Conservation (phyloP, 208 protist species). For the Leishmania aethiopica region DNA sequence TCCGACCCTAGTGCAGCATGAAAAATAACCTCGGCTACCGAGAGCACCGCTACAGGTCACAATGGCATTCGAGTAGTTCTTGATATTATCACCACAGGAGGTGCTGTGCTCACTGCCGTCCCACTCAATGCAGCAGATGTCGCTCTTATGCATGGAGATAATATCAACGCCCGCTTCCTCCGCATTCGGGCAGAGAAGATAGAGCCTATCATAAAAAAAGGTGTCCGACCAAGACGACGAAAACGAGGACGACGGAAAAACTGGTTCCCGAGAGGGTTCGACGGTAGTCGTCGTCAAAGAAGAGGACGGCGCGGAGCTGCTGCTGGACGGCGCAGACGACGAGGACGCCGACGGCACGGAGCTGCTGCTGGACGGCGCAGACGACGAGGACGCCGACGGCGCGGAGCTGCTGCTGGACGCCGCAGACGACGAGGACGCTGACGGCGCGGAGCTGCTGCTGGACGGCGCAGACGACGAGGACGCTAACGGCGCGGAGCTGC, state of each 20-base stretch:
- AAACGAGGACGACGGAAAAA: not conserved
- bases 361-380: too few species aligned
- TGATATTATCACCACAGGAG: slow-evolving; percentile 15
- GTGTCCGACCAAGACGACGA: not conserved
- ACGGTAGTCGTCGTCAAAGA: not conserved
- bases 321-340: not conserved
- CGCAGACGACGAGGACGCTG: not conserved
- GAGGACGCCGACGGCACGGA: not conserved
- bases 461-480: not conserved
- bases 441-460: not conserved
- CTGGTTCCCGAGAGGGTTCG: not conserved
- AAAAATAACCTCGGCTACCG: slow-evolving; percentile 22
- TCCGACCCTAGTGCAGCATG: slow-evolving; percentile 24
- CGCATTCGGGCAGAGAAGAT: slow-evolving; percentile 14
- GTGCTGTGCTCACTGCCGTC: slow-evolving; percentile 3
- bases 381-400: not conserved
- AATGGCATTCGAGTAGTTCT: slow-evolving; percentile 8
- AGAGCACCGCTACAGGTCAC: slow-evolving; percentile 31
- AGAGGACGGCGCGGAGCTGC: not conserved
- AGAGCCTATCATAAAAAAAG: not conserved
- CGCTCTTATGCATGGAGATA: not conserved
- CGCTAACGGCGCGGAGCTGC: not conserved
- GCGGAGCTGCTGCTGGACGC: not conserved
- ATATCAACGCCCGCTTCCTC: not conserved
- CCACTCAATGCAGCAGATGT: slow-evolving; percentile 25